Base-by-base conservation (phyloP, 2,329 filamentous ascomycete genomes). In the Exophiala lecanii-corni region DNA sequence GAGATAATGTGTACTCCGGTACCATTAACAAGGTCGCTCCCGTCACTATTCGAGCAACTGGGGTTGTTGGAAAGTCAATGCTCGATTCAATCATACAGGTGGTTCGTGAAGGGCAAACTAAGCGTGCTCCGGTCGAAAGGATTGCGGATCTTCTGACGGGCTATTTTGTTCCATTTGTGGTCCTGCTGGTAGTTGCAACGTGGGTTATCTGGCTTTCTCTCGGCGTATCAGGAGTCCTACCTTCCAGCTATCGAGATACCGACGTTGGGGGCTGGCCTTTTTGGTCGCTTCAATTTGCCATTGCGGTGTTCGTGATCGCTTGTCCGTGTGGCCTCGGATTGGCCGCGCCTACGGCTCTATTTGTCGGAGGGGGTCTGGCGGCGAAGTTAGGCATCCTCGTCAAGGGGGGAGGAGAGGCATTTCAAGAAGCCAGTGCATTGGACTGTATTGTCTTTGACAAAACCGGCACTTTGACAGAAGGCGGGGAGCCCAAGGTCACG, bases 401-500 rank as follows among this genome's bases (percentile, higher is more conserved):
- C 54, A 88, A 89, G 63, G 86, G 87, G 16, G 87, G 87, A 16
- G 87, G 87, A 23, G 85, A 89, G 59, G 87, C 86, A 0, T 91
- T 92, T 59, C 85, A 91, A 61, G 87, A 88, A 66, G 86, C 86
- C 3, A 89, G 84, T 59, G 77, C 76, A 9, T 73, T 89, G 33
- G 81, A 88, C 61, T 83, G 82, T 39, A 80, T 92, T 30, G 84
- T 92, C 1, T 92, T 94, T 59, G 87, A 94, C 72, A 92, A 94
- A 71, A 94, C 87, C 0, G 87, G 87, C 1, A 94, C 87, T 0
- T 68, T 94, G 45, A 92, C 87, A 0, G 70, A 83, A 55, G 75
- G 30, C 13, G 30, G 73, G n/a, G 73, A 76, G 34, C 69, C 78
- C 16, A 68, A 66, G 33, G 73, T 81, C 2, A 74, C 74, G 3